Base-by-base conservation (phyloP, 352 stramenopile genomes). In the Pythium plurisporium region DNA sequence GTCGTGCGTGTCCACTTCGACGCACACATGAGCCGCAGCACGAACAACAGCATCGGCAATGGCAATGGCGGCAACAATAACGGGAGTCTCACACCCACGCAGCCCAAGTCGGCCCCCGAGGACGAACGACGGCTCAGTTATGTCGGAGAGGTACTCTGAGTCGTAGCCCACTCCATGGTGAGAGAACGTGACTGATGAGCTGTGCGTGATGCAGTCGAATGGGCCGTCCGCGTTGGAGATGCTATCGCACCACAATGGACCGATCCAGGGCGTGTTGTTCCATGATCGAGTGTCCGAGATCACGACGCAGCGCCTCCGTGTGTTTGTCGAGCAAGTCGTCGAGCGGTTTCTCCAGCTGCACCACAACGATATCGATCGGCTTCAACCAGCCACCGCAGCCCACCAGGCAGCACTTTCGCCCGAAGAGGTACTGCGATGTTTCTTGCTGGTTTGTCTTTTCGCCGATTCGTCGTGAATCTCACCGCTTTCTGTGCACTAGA, bases 1-100 rank as follows among this genome's bases (percentile, higher is more conserved):
- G 67, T 90, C 23, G 77, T 89, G 23, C 74, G 87, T 36, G 71
- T 82, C 37, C 80, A 87, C 40, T 93, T 87, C 49, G 79, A 87
- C 44, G 66, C 69, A 3, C 49, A 44, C n/a, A 30, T 41, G 51
- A 57, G 40, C 37, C 53, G 49, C n/a, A 29, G 31, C 22, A 57
- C 45, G 31, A 62, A 40, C 41, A 65, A 42, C 34, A 61, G 59
- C 34, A 42, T 58, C n/a, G 47, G 51, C 1, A 62, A 38, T 30
- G 49, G 31, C 2, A 62, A 19, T 20, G 25, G 38, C 5, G 57
- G 15, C 5, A 26, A 3, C 33, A 57, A 33, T n/a, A 68, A 36
- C 44, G 46, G 49, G 22, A 60, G 38, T 29, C 22, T 48, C 52
- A 67, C 59, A 27, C 59, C 59, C 19, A 67, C 47, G 17, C 47